Evolutionary conservation across 345 rosid genomes (phyloP).

Genomic region (Odontarrhena argentea): DNA sequence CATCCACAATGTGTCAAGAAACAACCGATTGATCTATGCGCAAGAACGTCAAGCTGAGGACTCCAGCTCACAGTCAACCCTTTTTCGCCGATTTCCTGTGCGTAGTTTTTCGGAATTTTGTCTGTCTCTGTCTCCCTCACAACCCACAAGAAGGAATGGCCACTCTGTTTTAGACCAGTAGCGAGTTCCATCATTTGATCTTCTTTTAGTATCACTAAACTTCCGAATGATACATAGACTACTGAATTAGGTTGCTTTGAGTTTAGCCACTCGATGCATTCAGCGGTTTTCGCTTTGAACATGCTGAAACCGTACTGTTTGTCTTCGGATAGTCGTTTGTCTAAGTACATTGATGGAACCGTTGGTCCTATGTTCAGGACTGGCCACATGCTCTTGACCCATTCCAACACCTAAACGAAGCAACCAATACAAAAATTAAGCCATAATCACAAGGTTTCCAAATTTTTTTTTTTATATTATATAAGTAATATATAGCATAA

Average conservation of each 20-base stretch:
- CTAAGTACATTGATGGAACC: constrained; percentile 56
- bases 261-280: constrained; percentile 54
- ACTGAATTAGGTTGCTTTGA: constrained; percentile 52
- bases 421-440: neutral
- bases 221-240: constrained; percentile 60
- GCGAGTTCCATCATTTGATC: constrained; percentile 61
- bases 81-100: constrained; percentile 38
- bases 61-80: constrained; percentile 59
- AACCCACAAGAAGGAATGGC: constrained; percentile 53
- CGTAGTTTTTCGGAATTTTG: constrained; percentile 45
- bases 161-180: constrained; percentile 43
- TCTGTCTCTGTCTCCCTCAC: constrained; percentile 54
- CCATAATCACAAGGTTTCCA: neutral
- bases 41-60: constrained; percentile 53
- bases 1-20: constrained; percentile 59
- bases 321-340: constrained; percentile 47
- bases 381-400: constrained; percentile 48
- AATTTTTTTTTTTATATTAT: too few species aligned
- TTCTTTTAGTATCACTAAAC: constrained; percentile 48
- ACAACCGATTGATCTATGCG: constrained; percentile 51
- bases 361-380: constrained; percentile 54
- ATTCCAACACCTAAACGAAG: constrained; percentile 38
- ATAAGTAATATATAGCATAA: too few species aligned
- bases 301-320: constrained; percentile 53
- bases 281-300: constrained; percentile 45